Evolutionary conservation across 179 eudicot species (phyloP), one percentile per base, ranked within the genome.

Genomic region (Beta corolliflora): DNA sequence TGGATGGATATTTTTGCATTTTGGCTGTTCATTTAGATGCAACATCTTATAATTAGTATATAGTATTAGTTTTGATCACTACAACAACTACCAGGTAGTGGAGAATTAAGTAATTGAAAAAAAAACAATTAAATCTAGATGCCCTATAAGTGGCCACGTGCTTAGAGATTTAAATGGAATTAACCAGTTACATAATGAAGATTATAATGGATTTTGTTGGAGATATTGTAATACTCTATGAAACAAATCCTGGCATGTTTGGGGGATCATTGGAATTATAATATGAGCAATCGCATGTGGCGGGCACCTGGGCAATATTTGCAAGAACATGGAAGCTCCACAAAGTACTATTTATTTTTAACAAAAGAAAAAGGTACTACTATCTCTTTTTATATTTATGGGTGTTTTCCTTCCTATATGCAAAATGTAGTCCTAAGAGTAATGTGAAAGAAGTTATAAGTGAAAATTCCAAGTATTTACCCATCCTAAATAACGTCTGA

Each of bases 71-170:
- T 61, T 60, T 36, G 48, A n/a, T 52, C 11, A 7, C 7, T 10
- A 65, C 58, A 82, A 14, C 44, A 71, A 36, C 41, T 36, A 36
- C 41, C 41, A 36, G 41, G 53, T 53, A 79, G 85, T 71, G 81
- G 78, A 75, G n/a, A 75, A 74, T 75, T 68, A 75, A 79, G n/a
- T 58, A 36, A 36, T 48, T 48, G 9, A 10, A 46, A 55, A 67
- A 56, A 67, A 25, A 41, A 25, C 36, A n/a, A n/a, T n/a, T n/a
- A 52, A 77, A 29, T 77, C 23, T 44, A 59, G 63, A 85, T 82
- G 79, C 83, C 50, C 58, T 14, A 76, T 73, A 85, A 79, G 85
- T 80, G 86, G 85, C 86, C 86, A 85, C 84, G 70, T 87, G 89
- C 71, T 73, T 69, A 74, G 85, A 52, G 83, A 44, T 58, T 77